Evolutionary conservation across 2,329 filamentous ascomycete species (phyloP).

Genomic region (Paracoccidioides brasiliensis): DNA sequence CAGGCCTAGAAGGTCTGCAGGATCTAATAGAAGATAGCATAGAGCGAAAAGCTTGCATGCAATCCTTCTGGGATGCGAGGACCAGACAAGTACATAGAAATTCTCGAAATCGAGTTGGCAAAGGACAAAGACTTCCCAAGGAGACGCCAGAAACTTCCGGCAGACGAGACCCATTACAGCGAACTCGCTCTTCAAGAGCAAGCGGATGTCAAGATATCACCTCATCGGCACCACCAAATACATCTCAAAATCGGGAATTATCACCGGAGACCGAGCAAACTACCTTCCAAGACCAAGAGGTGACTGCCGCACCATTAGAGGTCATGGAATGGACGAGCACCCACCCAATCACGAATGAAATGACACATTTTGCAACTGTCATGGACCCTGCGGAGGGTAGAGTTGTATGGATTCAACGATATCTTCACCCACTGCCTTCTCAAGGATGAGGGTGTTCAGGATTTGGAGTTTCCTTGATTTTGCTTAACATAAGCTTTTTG

Average conservation of each 20-base stretch:
- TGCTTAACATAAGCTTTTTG: too few relatives aligned
- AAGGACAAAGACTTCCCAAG: not conserved
- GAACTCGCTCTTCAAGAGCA: not conserved
- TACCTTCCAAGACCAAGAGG: conserved; percentile 7
- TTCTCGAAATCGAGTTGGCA: not conserved
- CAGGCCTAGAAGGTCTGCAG: conserved; percentile 15
- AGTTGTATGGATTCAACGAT: conserved; percentile 34
- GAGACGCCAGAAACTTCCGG: not conserved
- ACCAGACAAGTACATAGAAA: conserved; percentile 9
- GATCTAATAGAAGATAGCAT: conserved; percentile 24
- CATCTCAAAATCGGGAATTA: not conserved
- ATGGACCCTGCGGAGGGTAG: conserved; percentile 42
- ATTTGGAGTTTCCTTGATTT: not conserved
- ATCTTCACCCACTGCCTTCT: conserved; percentile 7
- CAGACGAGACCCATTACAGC: not conserved
- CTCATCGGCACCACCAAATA: not conserved
- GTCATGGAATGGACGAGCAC: conserved; percentile 38
- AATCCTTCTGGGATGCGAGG: conserved; percentile 27
- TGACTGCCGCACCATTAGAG: conserved; percentile 19
- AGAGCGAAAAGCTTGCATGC: conserved; percentile 24
- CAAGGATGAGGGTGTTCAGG: not conserved
- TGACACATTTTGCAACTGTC: conserved; percentile 45
- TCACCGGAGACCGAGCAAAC: not conserved
- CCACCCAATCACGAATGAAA: conserved; percentile 44
- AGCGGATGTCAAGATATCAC: not conserved